Conservation (phyloP, 305 asterid genomes). For the Solanum hybrid region DNA sequence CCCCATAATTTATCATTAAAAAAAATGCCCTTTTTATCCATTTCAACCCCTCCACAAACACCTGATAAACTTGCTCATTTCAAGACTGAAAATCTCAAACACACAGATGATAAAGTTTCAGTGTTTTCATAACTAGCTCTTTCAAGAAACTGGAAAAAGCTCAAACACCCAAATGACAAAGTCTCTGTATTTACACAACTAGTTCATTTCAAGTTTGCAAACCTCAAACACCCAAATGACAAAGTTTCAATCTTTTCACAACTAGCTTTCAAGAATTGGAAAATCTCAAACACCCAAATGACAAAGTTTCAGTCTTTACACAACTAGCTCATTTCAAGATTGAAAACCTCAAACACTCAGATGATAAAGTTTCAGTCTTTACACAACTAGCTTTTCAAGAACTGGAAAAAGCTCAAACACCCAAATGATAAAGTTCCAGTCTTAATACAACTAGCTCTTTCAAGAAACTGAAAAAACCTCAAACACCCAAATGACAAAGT, state of each 20-base stretch:
- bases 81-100: not conserved
- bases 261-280: not conserved
- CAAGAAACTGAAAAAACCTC: not conserved
- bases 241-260: conserved; percentile 12
- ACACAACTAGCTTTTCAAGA: not conserved
- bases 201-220: not conserved
- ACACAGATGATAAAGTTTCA: not conserved
- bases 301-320: conserved; percentile 26
- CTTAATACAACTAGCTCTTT: conserved; percentile 11
- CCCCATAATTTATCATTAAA: conserved; percentile 24
- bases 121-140: not conserved
- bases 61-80: conserved; percentile 13
- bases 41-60: conserved; percentile 9
- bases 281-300: conserved; percentile 12
- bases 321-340: not conserved
- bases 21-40: conserved; percentile 21
- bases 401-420: not conserved
- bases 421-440: conserved; percentile 19
- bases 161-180: conserved; percentile 24
- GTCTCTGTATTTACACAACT: conserved; percentile 17
- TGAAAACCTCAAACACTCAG: conserved; percentile 7
- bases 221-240: not conserved
- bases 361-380: conserved; percentile 27
- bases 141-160: not conserved
- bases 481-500: conserved; percentile 26